Evolutionary conservation across 2,329 filamentous ascomycete species (phyloP), one percentile per base, ranked within the genome.

Genomic region (Pseudopyrenochaeta lycopersici): DNA sequence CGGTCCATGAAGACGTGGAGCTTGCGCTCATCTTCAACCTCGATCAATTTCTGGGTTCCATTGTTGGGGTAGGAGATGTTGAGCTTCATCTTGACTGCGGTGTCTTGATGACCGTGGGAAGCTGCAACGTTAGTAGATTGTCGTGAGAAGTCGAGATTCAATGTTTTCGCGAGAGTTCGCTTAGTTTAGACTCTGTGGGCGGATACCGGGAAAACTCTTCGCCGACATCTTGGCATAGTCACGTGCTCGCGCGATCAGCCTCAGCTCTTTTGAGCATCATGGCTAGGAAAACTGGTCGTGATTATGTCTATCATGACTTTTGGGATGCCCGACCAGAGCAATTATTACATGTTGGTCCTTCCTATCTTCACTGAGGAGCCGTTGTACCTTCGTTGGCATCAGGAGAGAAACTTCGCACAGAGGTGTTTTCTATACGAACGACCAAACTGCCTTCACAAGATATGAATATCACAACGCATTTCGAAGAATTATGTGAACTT

Each of bases 1-100:
- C 93, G 93, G 83, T 98, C 95, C 90, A 97, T 93, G 89, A 98
- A 98, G 85, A 95, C 87, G 81, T 92, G 90, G 81, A 98, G 88
- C 88, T 97, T 97, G 85, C 93, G 92, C 84, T 99, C 96, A 90
- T 99, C 96, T 79, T 99, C 95, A 76, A 99, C 85, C 75, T 99
- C 96, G 85, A 99, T 89, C 80, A 99, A 88, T 88, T 99, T 99
- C 84, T 99, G 95, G 79, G 92, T 95, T 89, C 95, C 95, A 85
- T 98, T 98, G 89, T 94, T 92, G 84, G 95, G 95, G 89, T 93
- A 96, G 77, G 85, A 88, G 77, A 89, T 85, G 83, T 89, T 89
- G 80, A 89, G 84, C 85, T 91, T 90, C 88, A 90, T 90, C 84
- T 85, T 74, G 71, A 72, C 73, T 68, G 63, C 58, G 65, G 63